Percentiles rank a stretch among this genome's conserved stretches.
Evolutionary conservation across 441 rosid species (phyloP).

Genomic region (Gossypium davidsonii): DNA sequence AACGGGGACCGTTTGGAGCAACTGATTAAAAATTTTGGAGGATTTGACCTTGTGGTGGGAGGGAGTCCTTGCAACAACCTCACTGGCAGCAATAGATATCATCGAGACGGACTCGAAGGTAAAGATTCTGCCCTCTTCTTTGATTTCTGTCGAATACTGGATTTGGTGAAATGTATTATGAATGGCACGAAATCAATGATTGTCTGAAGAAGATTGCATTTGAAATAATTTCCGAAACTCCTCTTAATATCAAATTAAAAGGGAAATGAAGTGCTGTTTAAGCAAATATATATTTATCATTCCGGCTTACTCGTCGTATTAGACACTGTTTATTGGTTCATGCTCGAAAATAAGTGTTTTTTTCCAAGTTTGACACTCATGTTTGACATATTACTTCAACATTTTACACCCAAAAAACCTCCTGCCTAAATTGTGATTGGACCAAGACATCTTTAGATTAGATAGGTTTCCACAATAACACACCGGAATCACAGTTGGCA

Average conservation of each 20-base stretch:
- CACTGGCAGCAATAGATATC: conserved; percentile 67
- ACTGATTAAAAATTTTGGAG: conserved; percentile 49
- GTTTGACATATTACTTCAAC: too few species aligned
- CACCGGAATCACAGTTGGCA: too few species aligned
- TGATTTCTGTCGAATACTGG: conserved; percentile 65
- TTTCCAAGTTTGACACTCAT: not conserved
- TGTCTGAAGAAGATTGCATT: not conserved
- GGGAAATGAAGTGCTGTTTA: not conserved
- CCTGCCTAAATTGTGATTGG: too few species aligned
- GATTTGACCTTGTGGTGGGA: conserved; percentile 77
- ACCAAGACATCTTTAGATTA: too few species aligned
- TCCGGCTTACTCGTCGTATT: not conserved
- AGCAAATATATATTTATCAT: not conserved
- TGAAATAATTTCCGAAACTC: conserved; percentile 1
- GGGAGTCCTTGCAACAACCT: conserved; percentile 93
- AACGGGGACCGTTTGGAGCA: conserved; percentile 38
- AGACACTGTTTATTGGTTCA: not conserved
- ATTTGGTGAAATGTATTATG: conserved; percentile 34
- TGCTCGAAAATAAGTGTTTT: not conserved
- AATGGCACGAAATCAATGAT: conserved; percentile 20
- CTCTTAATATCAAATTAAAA: not conserved
- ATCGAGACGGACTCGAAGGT: conserved; percentile 74
- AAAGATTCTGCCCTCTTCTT: conserved; percentile 67
- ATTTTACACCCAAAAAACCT: too few species aligned
- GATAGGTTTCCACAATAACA: too few species aligned